A percentile compares a stretch with the other conserved stretches of the same genome.
phyloP scores from a whole-genome alignment of 2,329 filamentous ascomycete genomes.

The Nothophaeocryptopus gaeumannii region DNA sequence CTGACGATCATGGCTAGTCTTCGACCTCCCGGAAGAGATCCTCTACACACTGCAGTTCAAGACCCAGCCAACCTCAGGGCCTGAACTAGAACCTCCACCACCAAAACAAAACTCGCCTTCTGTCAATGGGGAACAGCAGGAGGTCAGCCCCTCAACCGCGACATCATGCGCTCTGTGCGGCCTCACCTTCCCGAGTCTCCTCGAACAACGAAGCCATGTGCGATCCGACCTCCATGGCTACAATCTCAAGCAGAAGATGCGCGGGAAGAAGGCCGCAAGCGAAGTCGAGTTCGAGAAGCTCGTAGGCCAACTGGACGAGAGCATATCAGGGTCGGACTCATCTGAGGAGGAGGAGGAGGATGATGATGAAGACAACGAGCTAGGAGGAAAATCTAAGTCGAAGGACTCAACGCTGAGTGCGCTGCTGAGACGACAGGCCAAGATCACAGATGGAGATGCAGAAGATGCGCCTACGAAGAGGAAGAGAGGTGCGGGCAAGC shows the following conservation, averaged over 20 bases:
- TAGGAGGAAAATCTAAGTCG: conserved; percentile 31
- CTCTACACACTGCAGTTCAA: conserved; percentile 65
- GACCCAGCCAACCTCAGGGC: conserved; percentile 40
- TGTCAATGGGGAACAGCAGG: conserved; percentile 37
- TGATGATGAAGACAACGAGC: conserved; percentile 50
- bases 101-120: conserved; percentile 4
- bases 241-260: conserved; percentile 88
- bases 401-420: conserved; percentile 71
- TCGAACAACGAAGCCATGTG: conserved; percentile 81
- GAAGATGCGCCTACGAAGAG: conserved; percentile 49
- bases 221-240: conserved; percentile 91
- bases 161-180: conserved; percentile 80
- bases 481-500: conserved; percentile 60
- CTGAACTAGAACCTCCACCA: conserved; percentile 24
- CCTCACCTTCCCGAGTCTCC: conserved; percentile 66
- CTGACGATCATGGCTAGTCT: conserved; percentile 55
- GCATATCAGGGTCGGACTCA: conserved; percentile 75
- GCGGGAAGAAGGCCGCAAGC: conserved; percentile 66
- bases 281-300: conserved; percentile 85
- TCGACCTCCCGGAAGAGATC: conserved; percentile 75
- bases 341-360: conserved; percentile 64
- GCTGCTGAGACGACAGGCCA: conserved; percentile 79
- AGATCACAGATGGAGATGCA: conserved; percentile 57
- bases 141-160: conserved; percentile 52
- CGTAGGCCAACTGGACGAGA: conserved; percentile 83